phyloP scores from a whole-genome alignment of 345 rosid species.

The Garcia nutans region DNA sequence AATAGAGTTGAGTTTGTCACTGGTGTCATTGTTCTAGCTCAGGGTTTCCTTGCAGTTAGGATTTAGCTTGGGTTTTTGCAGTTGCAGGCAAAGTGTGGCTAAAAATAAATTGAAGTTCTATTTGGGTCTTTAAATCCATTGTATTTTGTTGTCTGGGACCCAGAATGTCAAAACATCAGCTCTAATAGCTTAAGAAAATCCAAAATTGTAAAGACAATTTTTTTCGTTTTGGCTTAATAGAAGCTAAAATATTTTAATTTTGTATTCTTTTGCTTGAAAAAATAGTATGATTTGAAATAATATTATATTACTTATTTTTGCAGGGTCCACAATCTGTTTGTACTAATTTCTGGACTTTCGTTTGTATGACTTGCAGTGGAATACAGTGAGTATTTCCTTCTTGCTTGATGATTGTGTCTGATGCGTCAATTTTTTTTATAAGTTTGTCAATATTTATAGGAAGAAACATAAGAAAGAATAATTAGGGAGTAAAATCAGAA shows the following conservation, averaged over 20 bases:
- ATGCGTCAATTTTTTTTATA: not conserved
- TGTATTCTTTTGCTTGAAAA: slow-evolving; percentile 3
- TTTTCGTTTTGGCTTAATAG: not conserved
- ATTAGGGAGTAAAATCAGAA: no score
- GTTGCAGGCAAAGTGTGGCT: not conserved
- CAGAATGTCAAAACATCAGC: not conserved
- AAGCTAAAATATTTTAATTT: not conserved
- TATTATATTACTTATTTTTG: slow-evolving; percentile 23
- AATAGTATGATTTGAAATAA: not conserved
- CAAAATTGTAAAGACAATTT: not conserved
- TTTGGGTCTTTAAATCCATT: not conserved
- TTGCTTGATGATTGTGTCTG: not conserved
- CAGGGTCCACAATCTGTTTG: slow-evolving; percentile 99
- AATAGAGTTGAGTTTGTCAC: not conserved
- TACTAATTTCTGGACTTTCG: slow-evolving; percentile 90
- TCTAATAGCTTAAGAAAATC: not conserved
- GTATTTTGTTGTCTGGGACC: not conserved
- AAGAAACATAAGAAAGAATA: no score
- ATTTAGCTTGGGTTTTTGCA: slow-evolving; percentile 1
- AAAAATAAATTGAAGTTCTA: no score
- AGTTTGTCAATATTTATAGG: no score
- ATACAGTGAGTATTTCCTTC: slow-evolving; percentile 73
- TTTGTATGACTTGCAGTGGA: slow-evolving; percentile 90
- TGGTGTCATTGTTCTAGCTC: not conserved
- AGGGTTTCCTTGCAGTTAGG: not conserved